Evolutionary conservation across 345 rosid genomes (phyloP), one percentile per base, ranked within the genome.

Genomic region (Salix purpurea): DNA sequence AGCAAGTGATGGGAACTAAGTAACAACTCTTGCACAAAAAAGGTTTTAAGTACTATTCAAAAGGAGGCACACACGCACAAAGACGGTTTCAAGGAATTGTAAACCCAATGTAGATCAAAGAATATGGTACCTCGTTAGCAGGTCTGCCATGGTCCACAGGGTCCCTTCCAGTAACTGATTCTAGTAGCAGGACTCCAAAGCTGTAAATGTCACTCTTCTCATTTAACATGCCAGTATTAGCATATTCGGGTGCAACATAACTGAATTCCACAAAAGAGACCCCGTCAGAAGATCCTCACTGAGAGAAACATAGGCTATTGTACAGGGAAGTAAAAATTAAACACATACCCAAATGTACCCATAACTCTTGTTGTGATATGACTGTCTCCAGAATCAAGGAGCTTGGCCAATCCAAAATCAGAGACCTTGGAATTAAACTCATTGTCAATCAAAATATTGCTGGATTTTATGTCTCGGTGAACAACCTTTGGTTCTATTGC

Each of bases 341-440:
- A 72, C 61, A 73, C 87, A 26, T 88, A 96, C 99, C 99, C 99
- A 83, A 96, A 92, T 72, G 99, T 96, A 52, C 99, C 99, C 98
- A 96, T 96, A 66, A 96, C 99, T 84, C 98, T 88, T 70, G 99
- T 93, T 12, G 96, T 88, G 79, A 96, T 89, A 83, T 96, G 99
- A 81, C 97, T 96, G 82, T 96, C 96, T 66, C 94, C 94, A 0
- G 97, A 87, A 68, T 66, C 98, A 84, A 96, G 80, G 76, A 96
- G 96, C 88, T 96, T 96, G 70, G 98, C 99, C 86, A 96, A 80
- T 28, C 98, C 99, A 82, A 96, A 96, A 89, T 96, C 99, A 77
- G 99, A 93, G 77, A 96, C 94, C 86, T 96, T 93, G 72, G 92
- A 88, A 76, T 92, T 93, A 70, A 79, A 79, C 48, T 75, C 82